Base-by-base conservation (phyloP, 2,329 filamentous ascomycete genomes). In the Cordyceps cicadae region DNA sequence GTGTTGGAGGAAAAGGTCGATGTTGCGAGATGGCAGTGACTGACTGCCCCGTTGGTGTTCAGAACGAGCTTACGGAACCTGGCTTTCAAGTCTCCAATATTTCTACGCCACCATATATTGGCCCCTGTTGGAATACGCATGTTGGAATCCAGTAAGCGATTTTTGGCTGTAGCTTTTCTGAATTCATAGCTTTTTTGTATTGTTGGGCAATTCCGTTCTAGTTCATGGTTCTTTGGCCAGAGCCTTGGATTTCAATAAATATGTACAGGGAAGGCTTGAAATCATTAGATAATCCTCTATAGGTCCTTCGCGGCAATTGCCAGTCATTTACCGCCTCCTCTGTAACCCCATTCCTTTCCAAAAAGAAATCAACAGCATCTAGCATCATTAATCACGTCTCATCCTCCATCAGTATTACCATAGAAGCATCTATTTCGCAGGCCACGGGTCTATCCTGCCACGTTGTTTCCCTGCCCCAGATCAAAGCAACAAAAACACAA, bases 261-360 rank as follows among this genome's bases (percentile, higher is more conserved):
- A 60, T 60, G 21, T 60, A 61, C 59, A 61, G 24, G 17, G 14
- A 43, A n/a, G 50, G 32, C 46, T 46, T 49, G 14, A 53, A 61
- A 29, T 55, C 59, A 55, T 61, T 61, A 48, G n/a, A 2, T 3
- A 49, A 49, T 32, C 9, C 6, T 43, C 6, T 17, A 37, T n/a
- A 49, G 37, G 48, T 41, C 39, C 32, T 21, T 24, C 21, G 32
- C n/a, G 21, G 24, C 37, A 41, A 50, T 49, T 41, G 9, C 34
- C 55, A 58, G 32, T 43, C 34, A 41, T 15, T 19, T 19, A 24
- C 49, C 12, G 24, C 37, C 19, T 52, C 5, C 37, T 53, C 39
- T 17, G 24, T 21, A 14, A 50, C 55, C 55, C 11, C 41, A 34
- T 59, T 39, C 41, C 15, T 59, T 53, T 59, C 56, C 56, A 53